Conservation (phyloP, 2,329 filamentous ascomycete species). For the Rugonectria rugulosa region DNA sequence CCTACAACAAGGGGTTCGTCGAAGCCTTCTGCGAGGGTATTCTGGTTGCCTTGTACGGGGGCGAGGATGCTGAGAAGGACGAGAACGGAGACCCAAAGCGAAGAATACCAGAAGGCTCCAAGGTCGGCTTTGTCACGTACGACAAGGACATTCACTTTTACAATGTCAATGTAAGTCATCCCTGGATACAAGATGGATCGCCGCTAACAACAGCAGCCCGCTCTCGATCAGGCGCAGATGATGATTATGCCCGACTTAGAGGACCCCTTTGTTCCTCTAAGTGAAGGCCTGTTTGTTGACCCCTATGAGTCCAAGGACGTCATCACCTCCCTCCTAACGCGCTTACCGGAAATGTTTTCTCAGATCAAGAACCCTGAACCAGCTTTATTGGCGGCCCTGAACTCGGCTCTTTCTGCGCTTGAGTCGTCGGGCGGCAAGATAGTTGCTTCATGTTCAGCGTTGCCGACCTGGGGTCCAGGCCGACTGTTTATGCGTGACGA, state of each 20-base stretch:
- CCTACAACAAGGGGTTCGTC: slow-evolving; percentile 88
- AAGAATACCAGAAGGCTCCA: slow-evolving; percentile 77
- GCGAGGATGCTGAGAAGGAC: slow-evolving; percentile 58
- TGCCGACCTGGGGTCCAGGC: slow-evolving; percentile 92
- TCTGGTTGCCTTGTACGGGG: slow-evolving; percentile 81
- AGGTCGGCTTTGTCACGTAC: slow-evolving; percentile 93
- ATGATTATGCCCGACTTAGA: slow-evolving; percentile 98
- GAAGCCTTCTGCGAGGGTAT: slow-evolving; percentile 93
- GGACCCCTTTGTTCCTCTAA: slow-evolving; percentile 92
- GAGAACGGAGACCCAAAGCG: slow-evolving; percentile 62
- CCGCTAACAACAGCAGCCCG: slow-evolving; percentile 58
- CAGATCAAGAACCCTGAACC: slow-evolving; percentile 90
- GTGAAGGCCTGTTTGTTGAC: slow-evolving; percentile 93
- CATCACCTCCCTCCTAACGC: slow-evolving; percentile 85
- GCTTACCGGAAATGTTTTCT: slow-evolving; percentile 86
- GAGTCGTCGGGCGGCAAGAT: slow-evolving; percentile 91
- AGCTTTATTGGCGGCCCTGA: slow-evolving; percentile 83
- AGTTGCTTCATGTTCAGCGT: slow-evolving; percentile 82
- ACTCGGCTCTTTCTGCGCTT: slow-evolving; percentile 83
- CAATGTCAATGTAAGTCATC: slow-evolving; percentile 78
- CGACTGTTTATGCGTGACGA: slow-evolving; percentile 87
- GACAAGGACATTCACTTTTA: slow-evolving; percentile 99
- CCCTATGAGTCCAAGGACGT: slow-evolving; percentile 87
- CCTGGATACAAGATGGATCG: background rate
- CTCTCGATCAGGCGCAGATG: slow-evolving; percentile 91